Base-by-base conservation (phyloP, 208 protist species). In the Acanthamoeba lenticulata region DNA sequence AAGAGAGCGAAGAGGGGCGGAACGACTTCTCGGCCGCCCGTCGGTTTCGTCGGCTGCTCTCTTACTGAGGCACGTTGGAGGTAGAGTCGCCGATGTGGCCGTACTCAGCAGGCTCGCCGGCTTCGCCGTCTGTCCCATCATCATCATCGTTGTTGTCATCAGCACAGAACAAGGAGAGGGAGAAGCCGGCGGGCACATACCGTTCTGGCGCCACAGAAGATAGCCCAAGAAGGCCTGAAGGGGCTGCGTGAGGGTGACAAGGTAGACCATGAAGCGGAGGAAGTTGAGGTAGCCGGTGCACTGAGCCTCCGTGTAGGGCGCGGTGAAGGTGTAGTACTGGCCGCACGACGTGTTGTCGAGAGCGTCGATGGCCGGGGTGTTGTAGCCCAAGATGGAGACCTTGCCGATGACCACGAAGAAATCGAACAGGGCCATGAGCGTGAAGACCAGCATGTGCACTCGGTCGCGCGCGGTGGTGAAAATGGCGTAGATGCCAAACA, bases 231-330 rank as follows among this genome's bases (percentile, higher is more conserved):
- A 88, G 79, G n/a, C 79, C 47, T 88, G 79, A 7, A 60, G 44
- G 32, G 79, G 79, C 79, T 88, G 79, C 19, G 29, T 60, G 44
- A 52, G 47, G 44, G 79, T 88, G 45, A 29, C 32, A 0, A 88
- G 42, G 79, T 32, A 88, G 44, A 60, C 79, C 29, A 88, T 38
- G 79, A 88, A 88, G n/a, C 47, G 79, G n/a, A 88, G 79, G 79
- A 88, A 88, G 79, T 88, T 88, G 79, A 60, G 47, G 79, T 60
- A 88, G 40, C 79, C 79, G 15, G 79, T 60, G 79, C 79, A 88
- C 79, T 62, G 69, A 19, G 69, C 69, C 32, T 38, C 36, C 52
- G 11, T 21, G 52, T 60, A 11, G 21, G 69, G 38, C 69, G 69
- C 69, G n/a, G 34, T 79, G 38, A 79, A 17, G 69, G 38, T 79